These are phyloP conservation scores for Cucumis cinereus DNA, from an alignment of 306 rosid species.

Conservation along the genomic window DNA sequence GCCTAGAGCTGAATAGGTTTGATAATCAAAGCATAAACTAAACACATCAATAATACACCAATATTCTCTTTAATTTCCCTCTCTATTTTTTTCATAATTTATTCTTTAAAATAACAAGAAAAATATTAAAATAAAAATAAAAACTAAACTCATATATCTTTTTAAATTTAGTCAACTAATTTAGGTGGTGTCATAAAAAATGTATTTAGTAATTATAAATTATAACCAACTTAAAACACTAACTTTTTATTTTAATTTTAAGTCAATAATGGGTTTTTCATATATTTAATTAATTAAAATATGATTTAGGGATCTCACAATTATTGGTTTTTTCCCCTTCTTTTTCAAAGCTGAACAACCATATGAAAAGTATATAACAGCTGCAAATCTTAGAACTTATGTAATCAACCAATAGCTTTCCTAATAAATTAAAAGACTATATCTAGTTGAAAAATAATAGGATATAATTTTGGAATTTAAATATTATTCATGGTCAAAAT, in stretches of 20 bases:
- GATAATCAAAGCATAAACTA: neutral
- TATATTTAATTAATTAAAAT: too few species aligned
- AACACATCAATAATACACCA: neutral
- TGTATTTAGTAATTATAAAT: too few species aligned
- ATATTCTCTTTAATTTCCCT: neutral
- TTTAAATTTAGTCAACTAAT: neutral
- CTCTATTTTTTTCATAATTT: too few species aligned
- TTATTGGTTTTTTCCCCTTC: too few species aligned
- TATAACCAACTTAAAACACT: neutral
- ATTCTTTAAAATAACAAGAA: too few species aligned
- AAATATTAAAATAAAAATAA: too few species aligned
- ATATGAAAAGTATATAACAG: neutral
- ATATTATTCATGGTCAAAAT: neutral
- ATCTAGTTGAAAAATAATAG: too few species aligned
- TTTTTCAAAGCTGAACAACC: neutral
- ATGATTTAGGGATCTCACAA: neutral
- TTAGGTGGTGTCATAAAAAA: too few species aligned
- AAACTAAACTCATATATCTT: neutral
- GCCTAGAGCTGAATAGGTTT: neutral
- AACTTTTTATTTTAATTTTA: too few species aligned
- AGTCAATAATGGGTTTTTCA: neutral
- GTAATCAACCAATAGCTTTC: neutral
- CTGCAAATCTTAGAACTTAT: neutral
- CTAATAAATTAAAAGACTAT: too few species aligned
- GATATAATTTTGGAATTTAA: too few species aligned